Base-by-base conservation (phyloP, 352 stramenopile species). In the Phytophthora ohioensis region DNA sequence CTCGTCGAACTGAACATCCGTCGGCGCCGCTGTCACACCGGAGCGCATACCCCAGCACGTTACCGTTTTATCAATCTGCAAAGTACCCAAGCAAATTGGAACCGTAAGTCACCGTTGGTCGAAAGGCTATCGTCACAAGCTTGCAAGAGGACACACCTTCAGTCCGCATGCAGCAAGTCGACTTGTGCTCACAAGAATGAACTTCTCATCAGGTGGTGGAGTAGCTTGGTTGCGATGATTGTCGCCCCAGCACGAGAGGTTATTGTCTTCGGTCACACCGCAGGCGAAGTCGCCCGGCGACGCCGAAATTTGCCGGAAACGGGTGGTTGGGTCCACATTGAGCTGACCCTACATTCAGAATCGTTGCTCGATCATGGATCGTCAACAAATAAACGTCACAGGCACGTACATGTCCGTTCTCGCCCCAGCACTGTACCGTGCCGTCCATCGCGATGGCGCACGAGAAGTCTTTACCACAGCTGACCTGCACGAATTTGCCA, bases 401-500 rank as follows among this genome's bases (percentile, higher is more conserved):
- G n/a, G 7, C 3, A 45, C 75, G 30, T 68, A 90, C 83, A 55
- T 77, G 66, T 65, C 73, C 69, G 21, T 92, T 91, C n/a, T 91
- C 82, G 31, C 85, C 87, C 88, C 81, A 96, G 59, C 82, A 95
- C 4, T 60, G 67, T 9, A 82, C 82, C 4, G 43, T 47, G 11
- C 82, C 88, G 17, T 92, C 83, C 13, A 61, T 75, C 3, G 75
- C 69, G 59, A 91, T 71, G 15, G 83, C 82, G 49, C 82, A 91
- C 11, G 84, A 85, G 35, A 89, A 91, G 65, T 80, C 75, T 70
- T 86, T 90, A 41, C 88, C 87, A 32, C 85, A 92, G 39, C 75
- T 93, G 9, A 96, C 86, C 76, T 96, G 89, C 17, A 92, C 70
- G 35, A 91, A 95, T 47, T 83, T 84, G 2, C 86, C 88, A 4